Conservation (phyloP, 208 protist genomes). For the Crithidia fasciculata region DNA sequence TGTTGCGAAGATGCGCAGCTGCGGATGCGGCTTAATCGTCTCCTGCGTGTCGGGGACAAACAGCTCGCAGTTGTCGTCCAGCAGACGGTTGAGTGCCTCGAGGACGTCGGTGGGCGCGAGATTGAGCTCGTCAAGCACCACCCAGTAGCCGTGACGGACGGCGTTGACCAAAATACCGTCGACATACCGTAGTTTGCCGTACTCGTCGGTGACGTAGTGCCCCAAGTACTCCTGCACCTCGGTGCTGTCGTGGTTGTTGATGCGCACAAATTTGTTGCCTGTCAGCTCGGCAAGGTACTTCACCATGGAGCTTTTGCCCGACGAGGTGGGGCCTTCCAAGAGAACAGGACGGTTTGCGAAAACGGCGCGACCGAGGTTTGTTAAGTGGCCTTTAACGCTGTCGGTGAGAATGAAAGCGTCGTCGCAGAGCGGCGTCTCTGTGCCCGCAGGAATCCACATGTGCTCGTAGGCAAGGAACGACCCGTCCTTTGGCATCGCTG, state of each 20-base stretch:
- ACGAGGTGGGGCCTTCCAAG: slow-evolving; percentile 98
- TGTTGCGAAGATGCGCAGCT: slow-evolving; percentile 99
- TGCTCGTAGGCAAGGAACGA: slow-evolving; percentile 93
- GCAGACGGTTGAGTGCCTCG: slow-evolving; percentile 99
- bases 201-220: slow-evolving; percentile 95
- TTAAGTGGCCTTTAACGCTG: slow-evolving; percentile 94
- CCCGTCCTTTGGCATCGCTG: slow-evolving; percentile 32
- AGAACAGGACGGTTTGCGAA: slow-evolving; percentile 97
- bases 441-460: slow-evolving; percentile 94
- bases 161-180: slow-evolving; percentile 98
- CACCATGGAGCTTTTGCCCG: slow-evolving; percentile 99
- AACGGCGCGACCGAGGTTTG: slow-evolving; percentile 94
- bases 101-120: slow-evolving; percentile 99
- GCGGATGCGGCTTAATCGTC: slow-evolving; percentile 96
- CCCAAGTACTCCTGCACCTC: slow-evolving; percentile 99
- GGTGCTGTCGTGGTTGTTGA: slow-evolving; percentile 99
- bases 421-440: slow-evolving; percentile 51
- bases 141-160: slow-evolving; percentile 98
- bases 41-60: slow-evolving; percentile 99
- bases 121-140: slow-evolving; percentile 99
- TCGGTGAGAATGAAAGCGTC: slow-evolving; percentile 97
- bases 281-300: slow-evolving; percentile 98
- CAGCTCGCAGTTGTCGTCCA: slow-evolving; percentile 99
- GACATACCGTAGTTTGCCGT: slow-evolving; percentile 96
- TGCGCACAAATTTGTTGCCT: slow-evolving; percentile 99